A percentile compares a stretch with the other conserved stretches of the same genome.
Conservation (phyloP, 305 asterid genomes). For the Solanum chacoense region DNA sequence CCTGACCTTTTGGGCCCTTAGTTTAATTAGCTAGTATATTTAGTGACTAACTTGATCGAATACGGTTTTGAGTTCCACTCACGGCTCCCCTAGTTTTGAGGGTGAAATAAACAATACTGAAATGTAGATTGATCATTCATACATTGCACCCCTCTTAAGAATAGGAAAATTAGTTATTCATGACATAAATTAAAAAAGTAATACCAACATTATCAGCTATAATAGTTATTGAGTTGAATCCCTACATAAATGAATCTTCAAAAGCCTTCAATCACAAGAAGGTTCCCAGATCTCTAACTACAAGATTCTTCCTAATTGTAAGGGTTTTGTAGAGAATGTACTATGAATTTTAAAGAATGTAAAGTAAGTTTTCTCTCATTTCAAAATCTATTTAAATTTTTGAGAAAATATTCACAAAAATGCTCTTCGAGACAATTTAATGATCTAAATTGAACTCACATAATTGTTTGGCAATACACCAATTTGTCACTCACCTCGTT, state of each 20-base stretch:
- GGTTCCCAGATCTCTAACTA: neutral
- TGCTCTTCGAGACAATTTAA: neutral
- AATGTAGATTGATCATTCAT: neutral
- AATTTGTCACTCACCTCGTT: neutral
- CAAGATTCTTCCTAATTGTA: neutral
- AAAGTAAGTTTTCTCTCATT: neutral
- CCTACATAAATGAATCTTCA: neutral
- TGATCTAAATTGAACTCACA: neutral
- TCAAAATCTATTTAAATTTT: no score
- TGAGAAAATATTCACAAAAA: neutral
- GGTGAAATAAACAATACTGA: neutral
- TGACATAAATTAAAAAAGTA: neutral
- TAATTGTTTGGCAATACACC: neutral
- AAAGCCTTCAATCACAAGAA: neutral
- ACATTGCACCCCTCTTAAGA: neutral
- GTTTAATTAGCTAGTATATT: neutral
- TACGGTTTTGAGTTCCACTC: neutral
- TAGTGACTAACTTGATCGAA: neutral
- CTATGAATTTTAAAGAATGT: neutral
- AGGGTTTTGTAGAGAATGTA: neutral
- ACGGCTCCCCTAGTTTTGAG: neutral
- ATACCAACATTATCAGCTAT: neutral
- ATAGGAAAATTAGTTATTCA: neutral
- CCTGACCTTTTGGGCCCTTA: neutral
- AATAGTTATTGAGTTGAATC: neutral